A percentile compares a stretch with the other conserved stretches of the same genome.
Conservation (phyloP, 2,329 filamentous ascomycete species). For the Penicillium olsonii region DNA sequence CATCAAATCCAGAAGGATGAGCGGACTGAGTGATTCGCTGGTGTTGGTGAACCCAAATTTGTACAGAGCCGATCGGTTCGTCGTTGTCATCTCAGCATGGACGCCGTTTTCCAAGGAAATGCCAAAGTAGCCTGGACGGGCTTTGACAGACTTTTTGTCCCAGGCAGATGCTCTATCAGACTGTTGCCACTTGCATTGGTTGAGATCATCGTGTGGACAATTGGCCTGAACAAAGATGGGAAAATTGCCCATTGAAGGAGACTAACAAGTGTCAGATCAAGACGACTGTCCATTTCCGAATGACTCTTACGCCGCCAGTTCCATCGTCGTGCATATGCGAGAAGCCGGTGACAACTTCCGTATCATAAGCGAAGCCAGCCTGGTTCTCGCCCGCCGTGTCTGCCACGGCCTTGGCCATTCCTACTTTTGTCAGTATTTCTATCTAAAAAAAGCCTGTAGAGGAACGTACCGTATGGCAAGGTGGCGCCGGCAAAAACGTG, state of each 20-base stretch:
- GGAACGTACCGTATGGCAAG: slow-evolving; percentile 50
- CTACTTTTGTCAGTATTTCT: slow-evolving; percentile 21
- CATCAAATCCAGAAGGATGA: slow-evolving; percentile 66
- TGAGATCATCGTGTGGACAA: slow-evolving; percentile 63
- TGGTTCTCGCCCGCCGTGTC: slow-evolving; percentile 58
- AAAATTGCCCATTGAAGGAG: slow-evolving; percentile 70
- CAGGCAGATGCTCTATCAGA: slow-evolving; percentile 52
- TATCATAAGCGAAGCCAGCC: slow-evolving; percentile 58
- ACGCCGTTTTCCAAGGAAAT: slow-evolving; percentile 61
- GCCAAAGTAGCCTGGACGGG: slow-evolving; percentile 66
- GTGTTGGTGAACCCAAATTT: slow-evolving; percentile 59
- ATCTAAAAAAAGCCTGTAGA: neutral
- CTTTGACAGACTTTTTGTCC: slow-evolving; percentile 53
- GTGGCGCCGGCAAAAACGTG: slow-evolving; percentile 61
- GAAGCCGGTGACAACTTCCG: slow-evolving; percentile 54
- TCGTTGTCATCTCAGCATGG: slow-evolving; percentile 66
- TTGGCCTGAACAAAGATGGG: slow-evolving; percentile 67
- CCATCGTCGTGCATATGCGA: slow-evolving; percentile 56
- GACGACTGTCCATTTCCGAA: neutral
- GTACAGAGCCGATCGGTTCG: slow-evolving; percentile 67
- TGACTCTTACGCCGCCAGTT: slow-evolving; percentile 47
- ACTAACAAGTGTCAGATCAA: slow-evolving; percentile 15
- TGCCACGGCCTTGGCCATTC: slow-evolving; percentile 59
- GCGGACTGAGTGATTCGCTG: slow-evolving; percentile 48
- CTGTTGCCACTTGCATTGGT: slow-evolving; percentile 63